Conservation (phyloP, 495 filamentous ascomycete species). For the Trichoderma erinaceum region DNA sequence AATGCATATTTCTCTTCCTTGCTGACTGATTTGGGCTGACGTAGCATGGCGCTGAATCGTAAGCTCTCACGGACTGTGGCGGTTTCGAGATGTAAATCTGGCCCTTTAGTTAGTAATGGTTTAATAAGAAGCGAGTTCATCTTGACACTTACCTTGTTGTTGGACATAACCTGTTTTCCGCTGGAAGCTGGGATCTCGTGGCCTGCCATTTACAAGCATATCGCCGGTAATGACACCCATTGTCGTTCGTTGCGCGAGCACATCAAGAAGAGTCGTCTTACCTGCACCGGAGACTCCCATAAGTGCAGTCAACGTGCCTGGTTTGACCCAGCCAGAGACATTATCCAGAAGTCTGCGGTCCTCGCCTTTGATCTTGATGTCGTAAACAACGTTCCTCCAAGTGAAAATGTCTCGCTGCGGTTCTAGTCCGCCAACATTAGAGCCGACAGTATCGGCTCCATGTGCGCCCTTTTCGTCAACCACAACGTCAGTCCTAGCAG, state of each 20-base stretch:
- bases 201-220: slow-evolving; percentile 66
- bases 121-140: not conserved
- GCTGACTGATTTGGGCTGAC: slow-evolving; percentile 56
- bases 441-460: slow-evolving; percentile 15
- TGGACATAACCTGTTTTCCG: slow-evolving; percentile 85
- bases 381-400: slow-evolving; percentile 59
- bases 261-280: slow-evolving; percentile 63
- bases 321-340: slow-evolving; percentile 61
- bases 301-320: slow-evolving; percentile 62
- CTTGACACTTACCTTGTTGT: slow-evolving; percentile 60
- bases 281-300: slow-evolving; percentile 66
- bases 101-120: not conserved
- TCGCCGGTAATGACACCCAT: slow-evolving; percentile 64
- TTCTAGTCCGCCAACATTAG: not conserved
- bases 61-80: slow-evolving; percentile 72
- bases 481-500: slow-evolving; percentile 46
- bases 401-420: slow-evolving; percentile 46
- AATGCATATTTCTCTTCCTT: slow-evolving; percentile 61
- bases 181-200: slow-evolving; percentile 65
- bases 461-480: slow-evolving; percentile 32
- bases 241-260: slow-evolving; percentile 52
- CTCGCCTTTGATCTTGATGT: slow-evolving; percentile 52
- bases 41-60: slow-evolving; percentile 60
- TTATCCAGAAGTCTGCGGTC: slow-evolving; percentile 49
- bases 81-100: slow-evolving; percentile 70